These are phyloP conservation scores for Gracilariopsis chorda DNA, from an alignment of 23 red algal species.

Conservation along the genomic window DNA sequence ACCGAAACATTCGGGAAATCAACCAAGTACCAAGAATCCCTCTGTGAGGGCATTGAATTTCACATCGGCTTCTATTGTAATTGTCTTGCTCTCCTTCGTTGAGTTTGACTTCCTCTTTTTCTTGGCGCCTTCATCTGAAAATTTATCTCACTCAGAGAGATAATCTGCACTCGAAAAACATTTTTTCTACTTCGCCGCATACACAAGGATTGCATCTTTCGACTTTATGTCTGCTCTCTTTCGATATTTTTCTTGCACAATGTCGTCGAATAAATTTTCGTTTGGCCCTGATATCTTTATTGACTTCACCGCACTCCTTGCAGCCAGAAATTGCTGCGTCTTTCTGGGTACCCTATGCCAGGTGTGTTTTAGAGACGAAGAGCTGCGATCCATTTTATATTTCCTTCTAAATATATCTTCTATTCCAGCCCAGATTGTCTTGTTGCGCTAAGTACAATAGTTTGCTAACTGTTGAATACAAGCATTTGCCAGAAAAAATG, in stretches of 20 bases:
- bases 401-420: neutral
- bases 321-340: neutral
- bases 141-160: neutral
- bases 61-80: neutral
- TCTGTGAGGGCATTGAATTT: neutral
- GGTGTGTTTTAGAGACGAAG: neutral
- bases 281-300: neutral
- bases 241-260: constrained; percentile 3
- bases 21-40: too few species aligned
- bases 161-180: constrained; percentile 18
- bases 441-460: neutral
- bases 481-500: neutral
- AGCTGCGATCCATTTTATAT: neutral
- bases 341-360: neutral
- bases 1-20: neutral
- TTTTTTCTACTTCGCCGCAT: too few species aligned
- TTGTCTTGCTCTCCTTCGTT: neutral
- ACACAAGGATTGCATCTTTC: too few species aligned
- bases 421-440: neutral
- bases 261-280: neutral
- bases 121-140: neutral
- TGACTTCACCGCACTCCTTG: neutral
- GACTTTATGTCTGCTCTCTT: too few species aligned
- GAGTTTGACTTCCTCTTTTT: neutral
- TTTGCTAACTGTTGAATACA: neutral